Percentiles rank a stretch among this genome's conserved stretches.
These are phyloP conservation scores for Clohesyomyces aquaticus DNA, from an alignment of 495 filamentous ascomycete species.

Conservation along the genomic window DNA sequence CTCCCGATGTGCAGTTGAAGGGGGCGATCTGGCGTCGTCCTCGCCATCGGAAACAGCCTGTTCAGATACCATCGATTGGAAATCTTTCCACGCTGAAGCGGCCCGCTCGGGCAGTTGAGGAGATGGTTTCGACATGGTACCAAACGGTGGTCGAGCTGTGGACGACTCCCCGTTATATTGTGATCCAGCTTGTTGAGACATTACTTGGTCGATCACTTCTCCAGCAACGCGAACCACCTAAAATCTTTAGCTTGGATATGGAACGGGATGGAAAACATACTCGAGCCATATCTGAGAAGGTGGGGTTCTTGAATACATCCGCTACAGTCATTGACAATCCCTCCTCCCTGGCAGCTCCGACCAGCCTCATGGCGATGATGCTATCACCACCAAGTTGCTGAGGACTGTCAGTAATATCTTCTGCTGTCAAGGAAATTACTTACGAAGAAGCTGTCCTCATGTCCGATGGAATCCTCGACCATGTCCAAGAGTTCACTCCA, in stretches of 20 bases:
- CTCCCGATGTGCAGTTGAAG: slow-evolving; percentile 5
- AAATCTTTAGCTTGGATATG: slow-evolving; percentile 4
- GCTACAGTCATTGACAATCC: slow-evolving; percentile 36
- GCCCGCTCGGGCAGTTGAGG: slow-evolving; percentile 6
- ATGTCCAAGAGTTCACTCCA: slow-evolving; percentile 37
- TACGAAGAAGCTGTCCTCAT: slow-evolving; percentile 33
- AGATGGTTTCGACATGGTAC: not conserved
- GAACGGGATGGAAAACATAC: slow-evolving; percentile 8
- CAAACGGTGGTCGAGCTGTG: not conserved
- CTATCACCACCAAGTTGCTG: slow-evolving; percentile 34
- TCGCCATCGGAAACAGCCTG: slow-evolving; percentile 26
- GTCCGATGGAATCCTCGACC: slow-evolving; percentile 33
- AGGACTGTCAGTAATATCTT: not conserved
- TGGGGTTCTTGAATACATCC: slow-evolving; percentile 34
- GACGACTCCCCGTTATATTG: slow-evolving; percentile 18
- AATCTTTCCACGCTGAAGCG: slow-evolving; percentile 24
- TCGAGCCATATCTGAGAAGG: slow-evolving; percentile 30
- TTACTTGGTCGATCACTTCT: slow-evolving; percentile 37
- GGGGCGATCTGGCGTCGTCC: not conserved
- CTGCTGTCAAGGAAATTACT: not conserved
- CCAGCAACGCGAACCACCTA: slow-evolving; percentile 36
- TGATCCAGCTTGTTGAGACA: slow-evolving; percentile 34
- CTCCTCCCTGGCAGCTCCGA: slow-evolving; percentile 31
- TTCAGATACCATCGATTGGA: slow-evolving; percentile 33
- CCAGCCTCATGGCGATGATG: slow-evolving; percentile 38